Base-by-base conservation (phyloP, 192 early-diverging fungal species). In the Coemansia sp. region DNA sequence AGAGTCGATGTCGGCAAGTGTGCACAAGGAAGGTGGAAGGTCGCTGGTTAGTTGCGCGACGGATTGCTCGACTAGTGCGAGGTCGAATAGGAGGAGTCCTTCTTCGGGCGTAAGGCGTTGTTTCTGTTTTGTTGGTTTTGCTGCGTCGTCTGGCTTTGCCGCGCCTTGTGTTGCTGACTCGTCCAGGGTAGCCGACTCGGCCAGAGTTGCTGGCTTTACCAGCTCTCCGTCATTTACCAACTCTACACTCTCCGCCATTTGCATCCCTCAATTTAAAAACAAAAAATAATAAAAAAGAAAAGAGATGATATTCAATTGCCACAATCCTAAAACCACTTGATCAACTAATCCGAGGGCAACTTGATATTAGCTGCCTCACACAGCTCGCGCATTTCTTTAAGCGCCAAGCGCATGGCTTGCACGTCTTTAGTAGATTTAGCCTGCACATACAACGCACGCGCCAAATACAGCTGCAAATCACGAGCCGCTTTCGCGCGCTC, bases 391-490 rank as follows among this genome's bases (percentile, higher is more conserved):
- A 87, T 77, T 51, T 82, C 82, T 14, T 66, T 39, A 19, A 91
- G 64, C 6, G 90, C 83, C 35, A 75, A 55, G 11, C 74, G 80
- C 86, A 92, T 89, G 41, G 77, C 76, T 11, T 73, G 77, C 0
- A 85, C 68, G 53, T 87, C 84, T 69, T 90, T 91, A 21, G 85
- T 77, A 4, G 75, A 64, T 75, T 89, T 90, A 26, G 86, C 87
- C 14, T 84, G 65, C 29, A 88, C 77, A 55, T 83, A 83, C 49
- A 67, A 52, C n/a, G 82, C 82, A 8, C 82, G 72, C 12, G 62
- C 70, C 12, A 80, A 59, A 31, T 72, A 76, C 61, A 84, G 35
- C 38, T 55, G 59, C 21, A 80, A 39, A 22, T 84, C 77, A n/a
- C 68, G 65, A 23, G 60, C 58, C 21, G 47, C 63, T 4, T 60